phyloP scores from a whole-genome alignment of 2,329 filamentous ascomycete species.

The Colletotrichum euphorbiae region DNA sequence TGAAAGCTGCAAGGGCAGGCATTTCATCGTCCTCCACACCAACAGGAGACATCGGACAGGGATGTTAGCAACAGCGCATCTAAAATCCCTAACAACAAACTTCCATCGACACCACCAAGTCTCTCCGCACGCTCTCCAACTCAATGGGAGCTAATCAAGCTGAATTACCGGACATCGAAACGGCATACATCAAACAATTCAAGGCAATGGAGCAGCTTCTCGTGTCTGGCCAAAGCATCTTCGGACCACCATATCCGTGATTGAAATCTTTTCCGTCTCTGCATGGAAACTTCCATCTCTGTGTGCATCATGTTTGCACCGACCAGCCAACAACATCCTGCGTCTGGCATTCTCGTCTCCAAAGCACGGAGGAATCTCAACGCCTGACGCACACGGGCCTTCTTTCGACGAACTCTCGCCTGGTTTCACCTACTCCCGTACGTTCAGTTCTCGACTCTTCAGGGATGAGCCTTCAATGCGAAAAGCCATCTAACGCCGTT shows the following conservation, averaged over 20 bases:
- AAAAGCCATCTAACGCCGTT: neutral
- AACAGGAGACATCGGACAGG: neutral
- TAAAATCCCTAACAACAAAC: neutral
- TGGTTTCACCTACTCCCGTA: constrained; percentile 33
- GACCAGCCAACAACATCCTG: constrained; percentile 16
- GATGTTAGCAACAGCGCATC: neutral
- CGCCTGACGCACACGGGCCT: constrained; percentile 34
- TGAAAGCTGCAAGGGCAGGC: neutral
- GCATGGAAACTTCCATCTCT: constrained; percentile 25
- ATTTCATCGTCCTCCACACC: neutral
- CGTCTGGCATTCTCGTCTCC: constrained; percentile 11
- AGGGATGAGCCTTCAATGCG: constrained; percentile 3
- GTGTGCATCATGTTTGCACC: constrained; percentile 29
- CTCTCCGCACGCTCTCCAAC: constrained; percentile 2
- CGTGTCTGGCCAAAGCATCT: neutral
- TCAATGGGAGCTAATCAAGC: neutral
- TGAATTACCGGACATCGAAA: neutral
- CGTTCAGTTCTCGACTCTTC: neutral
- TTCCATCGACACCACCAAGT: neutral
- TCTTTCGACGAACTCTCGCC: constrained; percentile 30
- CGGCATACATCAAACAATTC: neutral
- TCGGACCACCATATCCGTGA: neutral
- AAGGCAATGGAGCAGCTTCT: neutral
- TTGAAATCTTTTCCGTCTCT: neutral
- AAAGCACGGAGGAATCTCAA: constrained; percentile 29